Base-by-base conservation (phyloP, 2,329 filamentous ascomycete species). In the Cercospora sp. region DNA sequence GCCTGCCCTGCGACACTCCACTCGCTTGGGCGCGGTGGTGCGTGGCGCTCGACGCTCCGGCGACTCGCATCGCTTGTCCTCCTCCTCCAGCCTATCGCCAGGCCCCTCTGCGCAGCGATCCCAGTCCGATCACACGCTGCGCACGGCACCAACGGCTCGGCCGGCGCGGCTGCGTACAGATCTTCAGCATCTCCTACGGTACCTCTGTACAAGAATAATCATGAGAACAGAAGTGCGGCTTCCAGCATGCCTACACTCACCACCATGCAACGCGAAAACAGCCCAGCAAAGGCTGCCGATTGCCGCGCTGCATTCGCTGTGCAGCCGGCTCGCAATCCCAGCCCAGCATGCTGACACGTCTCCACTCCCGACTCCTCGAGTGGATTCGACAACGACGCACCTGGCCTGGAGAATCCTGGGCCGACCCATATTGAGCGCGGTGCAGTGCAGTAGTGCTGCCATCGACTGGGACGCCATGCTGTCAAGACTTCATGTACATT, bases 291-390 rank as follows among this genome's bases (percentile, higher is more conserved):
- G 3, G 33, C 33, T 39, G 33, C 33, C 33, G 13, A 39, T 39
- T 39, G 33, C 33, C 33, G 48, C 48, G 48, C 48, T 53, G 48
- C 48, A 20, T 53, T 53, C 18, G 20, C 12, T 1, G 51, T 20
- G 18, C 51, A 26, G 20, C 51, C 18, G 51, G 51, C 51, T 55
- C 51, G 20, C n/a, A 16, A 55, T 55, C 51, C 51, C 53, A 57
- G 53, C 53, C n/a, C 53, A 57, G 8, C 53, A 58, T 58, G 53
- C 53, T 58, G 53, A 58, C 53, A 33, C 23, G 53, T n/a, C 53
- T 58, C 53, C 53, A 58, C 53, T 58, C 9, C 20, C 30, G 53
- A 31, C 10, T 31, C 26, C 53, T 58, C 30, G 16, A 30, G 53
- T 31, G 53, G 26, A 31, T 28, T 30, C 20, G 53, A 33, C 26